These are phyloP conservation scores for Termitomyces sp. DNA, from an alignment of 768 basidiomycete genomes.

Conservation along the genomic window DNA sequence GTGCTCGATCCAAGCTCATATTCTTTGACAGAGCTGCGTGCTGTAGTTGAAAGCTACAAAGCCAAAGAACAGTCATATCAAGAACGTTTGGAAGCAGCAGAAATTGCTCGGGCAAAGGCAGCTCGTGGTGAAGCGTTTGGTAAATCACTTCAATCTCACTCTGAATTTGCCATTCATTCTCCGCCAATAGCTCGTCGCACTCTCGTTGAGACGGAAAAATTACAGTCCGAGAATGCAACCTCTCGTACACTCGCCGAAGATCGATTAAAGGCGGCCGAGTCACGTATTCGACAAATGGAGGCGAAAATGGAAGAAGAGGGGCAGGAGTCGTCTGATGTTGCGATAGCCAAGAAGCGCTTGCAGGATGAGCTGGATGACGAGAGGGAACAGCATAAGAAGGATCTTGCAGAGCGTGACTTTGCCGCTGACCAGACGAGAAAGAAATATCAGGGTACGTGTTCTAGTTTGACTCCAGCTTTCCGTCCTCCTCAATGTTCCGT, in stretches of 20 bases:
- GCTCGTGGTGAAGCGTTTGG: constrained; percentile 61
- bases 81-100: constrained; percentile 58
- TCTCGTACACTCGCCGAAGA: constrained; percentile 51
- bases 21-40: constrained; percentile 46
- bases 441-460: constrained; percentile 70
- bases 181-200: constrained; percentile 27
- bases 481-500: not conserved
- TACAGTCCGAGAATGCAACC: constrained; percentile 41
- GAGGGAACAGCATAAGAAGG: constrained; percentile 72
- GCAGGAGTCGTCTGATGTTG: constrained; percentile 62
- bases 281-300: constrained; percentile 53
- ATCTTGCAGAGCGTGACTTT: constrained; percentile 76
- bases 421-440: constrained; percentile 75
- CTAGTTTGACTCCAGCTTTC: not conserved
- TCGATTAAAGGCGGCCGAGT: constrained; percentile 43
- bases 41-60: constrained; percentile 61
- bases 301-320: constrained; percentile 61
- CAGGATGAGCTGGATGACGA: constrained; percentile 75
- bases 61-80: constrained; percentile 55
- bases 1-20: not conserved
- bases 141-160: constrained; percentile 20
- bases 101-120: constrained; percentile 62
- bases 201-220: constrained; percentile 57
- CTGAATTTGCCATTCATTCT: not conserved
- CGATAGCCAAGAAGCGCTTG: constrained; percentile 59